Percentiles rank a stretch among this genome's conserved stretches.
These are phyloP conservation scores for Boeremia lycopersici DNA, from an alignment of 2,329 filamentous ascomycete genomes.

Conservation along the genomic window DNA sequence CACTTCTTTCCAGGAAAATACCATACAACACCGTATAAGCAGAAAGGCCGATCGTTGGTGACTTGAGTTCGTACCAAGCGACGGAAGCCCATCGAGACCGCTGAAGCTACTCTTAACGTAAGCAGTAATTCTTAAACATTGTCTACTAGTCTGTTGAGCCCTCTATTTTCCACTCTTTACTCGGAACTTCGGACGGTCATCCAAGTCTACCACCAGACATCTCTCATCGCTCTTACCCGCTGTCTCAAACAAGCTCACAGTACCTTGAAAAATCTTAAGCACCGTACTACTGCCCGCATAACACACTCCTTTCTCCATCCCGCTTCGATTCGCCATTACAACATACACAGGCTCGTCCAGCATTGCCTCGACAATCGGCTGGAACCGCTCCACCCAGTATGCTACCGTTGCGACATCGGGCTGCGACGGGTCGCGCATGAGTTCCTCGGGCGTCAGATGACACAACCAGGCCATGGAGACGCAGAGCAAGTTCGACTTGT, in stretches of 20 bases:
- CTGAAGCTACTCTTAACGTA: not conserved
- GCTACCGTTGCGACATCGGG: slow-evolving; percentile 75
- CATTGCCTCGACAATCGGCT: slow-evolving; percentile 58
- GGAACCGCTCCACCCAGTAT: slow-evolving; percentile 76
- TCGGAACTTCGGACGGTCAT: slow-evolving; percentile 45
- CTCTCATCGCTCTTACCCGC: slow-evolving; percentile 73
- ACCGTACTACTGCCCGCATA: slow-evolving; percentile 79
- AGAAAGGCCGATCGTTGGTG: not conserved
- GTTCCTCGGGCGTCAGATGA: slow-evolving; percentile 55
- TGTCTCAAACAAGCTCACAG: slow-evolving; percentile 71
- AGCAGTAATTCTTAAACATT: not conserved
- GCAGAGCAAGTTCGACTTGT: slow-evolving; percentile 66
- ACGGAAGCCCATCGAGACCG: not conserved
- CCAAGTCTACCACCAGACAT: slow-evolving; percentile 71
- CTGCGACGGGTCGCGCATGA: slow-evolving; percentile 54
- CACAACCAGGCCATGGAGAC: slow-evolving; percentile 82
- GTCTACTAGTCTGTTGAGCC: not conserved
- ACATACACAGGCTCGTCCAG: slow-evolving; percentile 64
- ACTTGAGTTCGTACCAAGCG: not conserved
- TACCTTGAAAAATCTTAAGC: slow-evolving; percentile 67
- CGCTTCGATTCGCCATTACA: slow-evolving; percentile 73
- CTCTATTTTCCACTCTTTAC: slow-evolving; percentile 34
- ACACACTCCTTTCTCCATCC: slow-evolving; percentile 67
- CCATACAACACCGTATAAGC: too few species aligned
- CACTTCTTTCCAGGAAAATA: too few species aligned